Conservation (phyloP, 2,329 filamentous ascomycete genomes). For the Kalmusia sp. region DNA sequence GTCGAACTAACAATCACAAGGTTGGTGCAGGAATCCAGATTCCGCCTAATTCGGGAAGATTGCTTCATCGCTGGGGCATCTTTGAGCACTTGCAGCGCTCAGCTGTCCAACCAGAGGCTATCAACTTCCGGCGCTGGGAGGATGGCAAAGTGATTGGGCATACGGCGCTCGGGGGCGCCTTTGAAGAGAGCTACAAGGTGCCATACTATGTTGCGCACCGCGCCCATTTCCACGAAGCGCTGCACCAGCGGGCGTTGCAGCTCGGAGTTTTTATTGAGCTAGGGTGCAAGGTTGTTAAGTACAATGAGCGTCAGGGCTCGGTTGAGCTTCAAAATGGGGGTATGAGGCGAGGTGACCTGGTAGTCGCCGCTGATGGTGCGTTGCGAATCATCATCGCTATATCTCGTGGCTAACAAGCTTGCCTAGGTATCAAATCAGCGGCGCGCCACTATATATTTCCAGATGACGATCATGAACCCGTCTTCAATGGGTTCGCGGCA, state of each 20-base stretch:
- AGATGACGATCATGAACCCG: constrained; percentile 44
- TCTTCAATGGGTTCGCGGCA: constrained; percentile 67
- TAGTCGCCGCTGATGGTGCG: constrained; percentile 42
- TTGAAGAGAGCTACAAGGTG: constrained; percentile 41
- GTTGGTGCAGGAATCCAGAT: constrained; percentile 30
- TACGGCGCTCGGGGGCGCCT: constrained; percentile 60
- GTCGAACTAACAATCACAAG: neutral
- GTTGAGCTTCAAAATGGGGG: constrained; percentile 47
- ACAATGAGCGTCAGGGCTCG: constrained; percentile 11
- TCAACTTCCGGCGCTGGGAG: constrained; percentile 60
- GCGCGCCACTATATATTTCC: neutral
- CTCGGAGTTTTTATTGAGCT: constrained; percentile 21
- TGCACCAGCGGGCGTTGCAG: constrained; percentile 21
- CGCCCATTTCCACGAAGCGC: constrained; percentile 24
- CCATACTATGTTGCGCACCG: constrained; percentile 30
- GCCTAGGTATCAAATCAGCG: constrained; percentile 16
- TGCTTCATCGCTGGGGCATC: constrained; percentile 58
- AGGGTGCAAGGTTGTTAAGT: constrained; percentile 13
- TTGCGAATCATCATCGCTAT: no score
- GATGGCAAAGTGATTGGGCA: constrained; percentile 54
- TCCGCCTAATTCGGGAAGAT: constrained; percentile 44
- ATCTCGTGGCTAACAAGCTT: neutral
- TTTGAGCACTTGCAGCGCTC: constrained; percentile 11
- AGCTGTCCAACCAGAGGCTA: constrained; percentile 48
- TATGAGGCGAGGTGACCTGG: constrained; percentile 41